A percentile compares a stretch with the other conserved stretches of the same genome.
These are phyloP conservation scores for Veloporphyrellus conicus DNA, from an alignment of 1,284 basidiomycete genomes.

Conservation along the genomic window DNA sequence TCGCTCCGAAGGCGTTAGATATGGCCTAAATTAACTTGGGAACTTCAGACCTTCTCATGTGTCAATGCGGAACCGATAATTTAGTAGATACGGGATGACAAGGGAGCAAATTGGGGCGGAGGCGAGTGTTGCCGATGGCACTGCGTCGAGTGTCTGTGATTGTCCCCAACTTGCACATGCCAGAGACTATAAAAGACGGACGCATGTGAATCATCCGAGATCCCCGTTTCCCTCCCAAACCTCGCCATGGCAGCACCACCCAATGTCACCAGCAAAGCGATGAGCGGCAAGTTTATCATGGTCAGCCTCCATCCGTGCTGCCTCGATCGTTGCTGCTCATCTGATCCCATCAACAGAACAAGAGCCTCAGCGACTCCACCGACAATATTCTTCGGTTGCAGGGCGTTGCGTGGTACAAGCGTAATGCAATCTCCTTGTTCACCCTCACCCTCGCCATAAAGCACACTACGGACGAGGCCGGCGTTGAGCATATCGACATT, in stretches of 20 bases:
- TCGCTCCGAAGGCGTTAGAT: no score
- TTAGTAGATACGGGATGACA: no score
- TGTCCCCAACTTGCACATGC: no score
- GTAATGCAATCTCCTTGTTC: slow-evolving; percentile 40
- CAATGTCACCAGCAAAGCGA: slow-evolving; percentile 41
- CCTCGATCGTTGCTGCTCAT: slow-evolving; percentile 4
- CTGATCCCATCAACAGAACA: slow-evolving; percentile 24
- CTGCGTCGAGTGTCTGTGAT: no score
- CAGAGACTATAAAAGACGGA: slow-evolving; percentile 10
- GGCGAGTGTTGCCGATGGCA: no score
- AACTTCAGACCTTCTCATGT: no score
- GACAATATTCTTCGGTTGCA: slow-evolving; percentile 50
- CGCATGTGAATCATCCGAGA: background rate
- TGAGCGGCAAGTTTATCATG: slow-evolving; percentile 43
- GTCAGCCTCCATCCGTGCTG: slow-evolving; percentile 24
- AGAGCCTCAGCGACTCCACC: slow-evolving; percentile 38
- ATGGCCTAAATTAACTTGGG: no score
- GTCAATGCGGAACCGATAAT: no score
- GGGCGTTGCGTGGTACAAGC: slow-evolving; percentile 47
- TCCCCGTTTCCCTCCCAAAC: background rate
- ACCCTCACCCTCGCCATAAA: slow-evolving; percentile 41
- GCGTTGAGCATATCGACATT: slow-evolving; percentile 45
- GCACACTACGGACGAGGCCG: slow-evolving; percentile 42
- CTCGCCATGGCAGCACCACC: slow-evolving; percentile 47
- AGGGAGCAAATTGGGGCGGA: no score